A percentile compares a stretch with the other conserved stretches of the same genome.
phyloP scores from a whole-genome alignment of 176 grass and related monocot species.

The barley (Hordeum vulgare) region MorexV3_pseudomolecules_assembly NC_058519.1:544833581-544834080 shows the following conservation, averaged over 20 bases:
- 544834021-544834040: background rate
- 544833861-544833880: background rate
- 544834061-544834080: background rate
- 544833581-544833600: background rate
- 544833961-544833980: background rate
- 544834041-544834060: background rate
- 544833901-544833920: background rate
- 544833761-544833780: background rate
- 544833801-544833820: background rate
- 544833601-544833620: background rate
- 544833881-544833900: background rate
- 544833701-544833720: background rate
- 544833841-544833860: background rate
- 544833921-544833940: slow-evolving; percentile 13
- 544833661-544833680: background rate
- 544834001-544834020: background rate
- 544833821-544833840: background rate
- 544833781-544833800: background rate
- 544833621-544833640: background rate
- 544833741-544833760: no score
- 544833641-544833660: background rate
- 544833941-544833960: background rate
- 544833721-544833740: no score
- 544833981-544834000: background rate
- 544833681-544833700: background rate